phyloP scores from a whole-genome alignment of 257 asterid genomes.

The Anisodus tanguticus region DNA sequence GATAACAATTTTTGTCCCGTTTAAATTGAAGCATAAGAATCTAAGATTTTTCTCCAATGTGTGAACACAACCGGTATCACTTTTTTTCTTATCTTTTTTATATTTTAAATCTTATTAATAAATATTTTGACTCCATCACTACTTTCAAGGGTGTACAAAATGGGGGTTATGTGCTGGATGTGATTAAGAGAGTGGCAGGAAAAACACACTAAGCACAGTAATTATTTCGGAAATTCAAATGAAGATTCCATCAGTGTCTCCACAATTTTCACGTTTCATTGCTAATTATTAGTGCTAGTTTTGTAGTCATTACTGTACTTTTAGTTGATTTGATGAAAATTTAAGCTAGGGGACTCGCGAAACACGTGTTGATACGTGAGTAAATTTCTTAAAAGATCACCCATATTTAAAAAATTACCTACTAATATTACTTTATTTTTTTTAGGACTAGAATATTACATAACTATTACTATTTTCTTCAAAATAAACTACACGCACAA shows the following conservation, averaged over 20 bases:
- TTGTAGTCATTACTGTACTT: neutral
- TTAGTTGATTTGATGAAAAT: neutral
- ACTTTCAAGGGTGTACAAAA: neutral
- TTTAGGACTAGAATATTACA: no score
- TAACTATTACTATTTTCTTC: no score
- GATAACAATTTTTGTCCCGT: no score
- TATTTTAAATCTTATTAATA: neutral
- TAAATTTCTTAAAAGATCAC: no score
- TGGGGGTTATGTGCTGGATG: neutral
- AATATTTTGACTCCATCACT: no score
- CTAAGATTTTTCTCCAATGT: no score
- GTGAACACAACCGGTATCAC: no score
- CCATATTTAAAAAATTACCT: no score
- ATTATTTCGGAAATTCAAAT: neutral
- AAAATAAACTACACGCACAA: no score
- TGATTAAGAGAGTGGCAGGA: neutral
- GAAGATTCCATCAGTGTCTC: neutral
- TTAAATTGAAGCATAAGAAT: no score
- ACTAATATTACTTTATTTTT: no score
- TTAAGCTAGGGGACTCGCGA: neutral
- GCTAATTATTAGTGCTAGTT: neutral
- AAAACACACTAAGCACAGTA: neutral
- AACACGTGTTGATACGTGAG: neutral
- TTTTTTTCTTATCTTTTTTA: neutral
- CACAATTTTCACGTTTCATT: constrained; percentile 18